A percentile compares a stretch with the other conserved stretches of the same genome.
These are phyloP conservation scores for Pittosporum tobira DNA, from an alignment of 129 eudicot genomes.

Conservation along the genomic window DNA sequence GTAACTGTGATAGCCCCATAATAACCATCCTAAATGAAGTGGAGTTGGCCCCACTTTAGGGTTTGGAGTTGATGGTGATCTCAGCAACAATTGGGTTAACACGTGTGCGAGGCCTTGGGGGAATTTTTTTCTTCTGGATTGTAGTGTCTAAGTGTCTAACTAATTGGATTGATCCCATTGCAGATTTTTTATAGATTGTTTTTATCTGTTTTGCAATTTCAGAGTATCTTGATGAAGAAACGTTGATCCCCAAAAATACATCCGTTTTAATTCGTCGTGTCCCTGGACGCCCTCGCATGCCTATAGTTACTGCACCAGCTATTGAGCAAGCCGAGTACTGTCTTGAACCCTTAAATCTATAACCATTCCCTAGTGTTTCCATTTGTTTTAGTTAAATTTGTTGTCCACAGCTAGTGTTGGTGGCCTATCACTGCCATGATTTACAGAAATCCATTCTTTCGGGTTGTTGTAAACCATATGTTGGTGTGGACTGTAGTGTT, in stretches of 20 bases:
- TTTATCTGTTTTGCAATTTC: slow-evolving; percentile 53
- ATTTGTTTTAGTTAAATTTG: slow-evolving; percentile 1
- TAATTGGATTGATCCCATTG: slow-evolving; percentile 19
- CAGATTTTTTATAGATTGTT: slow-evolving; percentile 26
- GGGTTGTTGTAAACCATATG: slow-evolving; percentile 16
- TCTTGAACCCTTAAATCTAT: slow-evolving; percentile 37
- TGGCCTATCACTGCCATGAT: slow-evolving; percentile 18
- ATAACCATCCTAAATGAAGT: background rate
- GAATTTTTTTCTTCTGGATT: slow-evolving; percentile 11
- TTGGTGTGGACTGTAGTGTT: slow-evolving; percentile 6
- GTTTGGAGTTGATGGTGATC: background rate
- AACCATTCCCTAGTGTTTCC: background rate
- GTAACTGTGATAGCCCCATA: background rate
- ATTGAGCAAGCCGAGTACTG: slow-evolving; percentile 63
- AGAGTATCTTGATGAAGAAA: slow-evolving; percentile 86
- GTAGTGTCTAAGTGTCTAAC: background rate
- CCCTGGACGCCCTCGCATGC: slow-evolving; percentile 95
- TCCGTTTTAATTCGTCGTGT: slow-evolving; percentile 91
- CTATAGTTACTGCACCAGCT: slow-evolving; percentile 73
- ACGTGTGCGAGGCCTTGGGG: slow-evolving; percentile 1
- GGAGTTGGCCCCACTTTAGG: background rate
- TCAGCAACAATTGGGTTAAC: slow-evolving; percentile 1
- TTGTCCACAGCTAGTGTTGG: slow-evolving; percentile 3
- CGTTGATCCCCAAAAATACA: slow-evolving; percentile 88
- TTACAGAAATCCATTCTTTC: slow-evolving; percentile 15